Base-by-base conservation (phyloP, 2,329 filamentous ascomycete species). In the Sporothrix humicola region DNA sequence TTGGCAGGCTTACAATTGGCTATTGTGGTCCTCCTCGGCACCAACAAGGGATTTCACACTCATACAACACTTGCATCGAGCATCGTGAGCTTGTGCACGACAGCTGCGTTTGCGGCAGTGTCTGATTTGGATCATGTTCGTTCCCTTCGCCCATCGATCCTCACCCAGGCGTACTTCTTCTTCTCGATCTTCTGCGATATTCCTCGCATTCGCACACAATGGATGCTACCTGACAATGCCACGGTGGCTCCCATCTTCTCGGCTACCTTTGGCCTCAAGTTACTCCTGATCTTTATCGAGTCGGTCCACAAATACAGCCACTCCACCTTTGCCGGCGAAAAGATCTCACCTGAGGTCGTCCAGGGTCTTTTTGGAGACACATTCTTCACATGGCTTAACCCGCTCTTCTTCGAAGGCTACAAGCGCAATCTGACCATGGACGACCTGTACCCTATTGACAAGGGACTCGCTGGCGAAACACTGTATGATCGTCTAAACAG, bases 331-430 rank as follows among this genome's bases (percentile, higher is more conserved):
- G 79, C 81, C 17, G 74, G 86, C 1, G 83, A 82, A 0, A 87
- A 89, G 75, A 83, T 84, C 5, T 87, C 84, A 1, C 72, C 72
- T 1, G 75, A 76, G 44, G 72, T 66, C 20, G 63, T 85, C 83
- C 72, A 83, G 68, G 74, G 86, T 5, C 80, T 87, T 17, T 85
- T 85, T 76, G 87, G 82, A 75, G 80, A 81, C 63, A 80, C 79
- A 0, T 79, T 87, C 17, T 89, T 88, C 76, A 85, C 82, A 79
- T 89, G 87, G 87, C 78, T 88, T 72, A 87, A 85, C 73, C 81
- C 83, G 1, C 77, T 90, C 8, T 85, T 90, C 59, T 81, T 82
- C 23, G 79, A 81, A 4, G 88, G 88, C 0, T 89, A 85, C 79
- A 82, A 79, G 3, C 85, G 82, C 3, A 76, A 82, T 2, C 75